These are phyloP conservation scores for Trichoderma koningii DNA, from an alignment of 2,329 filamentous ascomycete species.

Conservation along the genomic window DNA sequence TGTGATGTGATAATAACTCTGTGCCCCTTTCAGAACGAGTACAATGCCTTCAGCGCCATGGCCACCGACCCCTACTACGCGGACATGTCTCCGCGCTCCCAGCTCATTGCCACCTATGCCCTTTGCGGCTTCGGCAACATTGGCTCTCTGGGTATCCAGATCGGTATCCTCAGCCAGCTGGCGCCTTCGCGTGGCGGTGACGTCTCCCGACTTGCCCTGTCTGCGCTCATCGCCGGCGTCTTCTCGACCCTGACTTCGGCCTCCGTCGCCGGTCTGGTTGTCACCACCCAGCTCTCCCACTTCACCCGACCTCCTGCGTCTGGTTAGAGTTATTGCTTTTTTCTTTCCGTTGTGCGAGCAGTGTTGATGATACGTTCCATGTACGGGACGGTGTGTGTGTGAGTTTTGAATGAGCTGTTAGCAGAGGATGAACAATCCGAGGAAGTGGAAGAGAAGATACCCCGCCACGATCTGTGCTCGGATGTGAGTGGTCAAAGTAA, in stretches of 20 bases:
- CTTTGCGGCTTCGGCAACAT: slow-evolving; percentile 86
- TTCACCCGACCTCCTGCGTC: slow-evolving; percentile 20
- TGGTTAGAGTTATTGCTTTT: slow-evolving; percentile 3
- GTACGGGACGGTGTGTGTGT: neutral
- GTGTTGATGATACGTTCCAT: slow-evolving; percentile 2
- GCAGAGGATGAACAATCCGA: neutral
- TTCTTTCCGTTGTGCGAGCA: neutral
- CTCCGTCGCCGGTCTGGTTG: slow-evolving; percentile 73
- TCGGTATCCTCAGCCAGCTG: slow-evolving; percentile 82
- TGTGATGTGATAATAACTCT: slow-evolving; percentile 22
- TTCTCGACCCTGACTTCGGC: slow-evolving; percentile 79
- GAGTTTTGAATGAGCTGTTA: neutral
- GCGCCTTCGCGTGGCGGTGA: slow-evolving; percentile 73
- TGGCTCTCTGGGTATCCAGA: slow-evolving; percentile 83
- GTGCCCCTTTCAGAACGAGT: slow-evolving; percentile 63
- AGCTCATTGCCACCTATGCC: slow-evolving; percentile 82
- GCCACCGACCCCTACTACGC: slow-evolving; percentile 57
- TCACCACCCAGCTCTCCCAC: slow-evolving; percentile 51
- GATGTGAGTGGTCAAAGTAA: slow-evolving; percentile 16
- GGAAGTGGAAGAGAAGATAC: slow-evolving; percentile 18
- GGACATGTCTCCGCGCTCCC: slow-evolving; percentile 66
- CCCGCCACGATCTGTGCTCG: slow-evolving; percentile 20
- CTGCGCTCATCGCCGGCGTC: slow-evolving; percentile 75
- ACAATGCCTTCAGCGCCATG: slow-evolving; percentile 68
- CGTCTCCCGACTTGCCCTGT: slow-evolving; percentile 73